Conservation (phyloP, 805 yeast species). For the Barnettozyma botsteinii region DNA sequence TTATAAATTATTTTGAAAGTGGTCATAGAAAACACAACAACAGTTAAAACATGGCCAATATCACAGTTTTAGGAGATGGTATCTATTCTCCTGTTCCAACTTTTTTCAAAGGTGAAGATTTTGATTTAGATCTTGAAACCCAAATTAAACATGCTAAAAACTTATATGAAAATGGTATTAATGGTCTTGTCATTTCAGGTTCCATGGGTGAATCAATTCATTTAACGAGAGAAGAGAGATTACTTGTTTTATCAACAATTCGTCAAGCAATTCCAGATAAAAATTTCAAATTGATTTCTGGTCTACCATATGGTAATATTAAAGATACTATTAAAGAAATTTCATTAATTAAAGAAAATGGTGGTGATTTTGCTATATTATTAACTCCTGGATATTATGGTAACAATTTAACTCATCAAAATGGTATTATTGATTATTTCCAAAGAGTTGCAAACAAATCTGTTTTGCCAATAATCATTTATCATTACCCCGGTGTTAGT, state of each 20-base stretch:
- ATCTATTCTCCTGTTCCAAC: slow-evolving; percentile 31
- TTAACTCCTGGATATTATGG: slow-evolving; percentile 35
- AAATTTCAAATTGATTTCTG: slow-evolving; percentile 31
- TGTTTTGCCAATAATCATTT: slow-evolving; percentile 32
- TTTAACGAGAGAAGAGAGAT: slow-evolving; percentile 29
- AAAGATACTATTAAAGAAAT: slow-evolving; percentile 27
- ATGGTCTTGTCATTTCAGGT: slow-evolving; percentile 34
- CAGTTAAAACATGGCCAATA: neutral
- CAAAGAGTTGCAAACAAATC: slow-evolving; percentile 28
- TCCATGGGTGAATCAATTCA: slow-evolving; percentile 37
- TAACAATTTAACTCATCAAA: slow-evolving; percentile 27
- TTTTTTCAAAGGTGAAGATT: slow-evolving; percentile 25
- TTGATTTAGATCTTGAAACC: slow-evolving; percentile 28
- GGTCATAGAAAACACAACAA: no score
- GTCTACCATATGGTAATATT: slow-evolving; percentile 26
- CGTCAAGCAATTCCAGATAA: slow-evolving; percentile 29
- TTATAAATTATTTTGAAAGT: no score
- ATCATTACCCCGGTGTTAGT: slow-evolving; percentile 34
- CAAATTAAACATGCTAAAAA: slow-evolving; percentile 29
- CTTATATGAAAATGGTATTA: slow-evolving; percentile 27
- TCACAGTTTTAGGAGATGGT: slow-evolving; percentile 17
- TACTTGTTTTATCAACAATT: slow-evolving; percentile 25
- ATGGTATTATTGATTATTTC: slow-evolving; percentile 31
- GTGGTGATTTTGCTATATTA: slow-evolving; percentile 31
- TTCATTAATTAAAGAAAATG: slow-evolving; percentile 25